Conservation (phyloP, 2,329 filamentous ascomycete species). For the Cryphonectria radicalis region DNA sequence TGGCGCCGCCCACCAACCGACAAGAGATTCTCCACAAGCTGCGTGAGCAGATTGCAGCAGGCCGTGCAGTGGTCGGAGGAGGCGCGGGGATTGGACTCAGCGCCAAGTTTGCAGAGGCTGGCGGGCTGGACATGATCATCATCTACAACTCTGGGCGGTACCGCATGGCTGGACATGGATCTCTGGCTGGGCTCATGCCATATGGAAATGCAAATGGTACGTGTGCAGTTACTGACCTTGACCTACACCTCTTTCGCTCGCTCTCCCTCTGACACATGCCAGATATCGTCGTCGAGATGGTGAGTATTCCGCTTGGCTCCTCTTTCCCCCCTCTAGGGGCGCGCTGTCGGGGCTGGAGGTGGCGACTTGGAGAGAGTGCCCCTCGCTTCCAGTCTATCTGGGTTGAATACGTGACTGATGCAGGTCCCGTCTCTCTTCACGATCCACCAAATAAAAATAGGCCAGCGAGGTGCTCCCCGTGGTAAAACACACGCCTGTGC, state of each 20-base stretch:
- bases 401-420: not conserved
- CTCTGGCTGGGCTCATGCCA: conserved; percentile 71
- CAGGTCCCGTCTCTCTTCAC: not conserved
- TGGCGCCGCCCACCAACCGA: conserved; percentile 62
- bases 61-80: conserved; percentile 67
- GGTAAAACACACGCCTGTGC: conserved; percentile 65
- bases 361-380: not conserved
- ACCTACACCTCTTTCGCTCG: not conserved
- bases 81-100: conserved; percentile 72
- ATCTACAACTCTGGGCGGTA: conserved; percentile 75
- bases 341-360: not conserved
- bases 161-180: conserved; percentile 73
- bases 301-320: conserved; percentile 32
- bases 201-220: conserved; percentile 67
- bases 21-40: conserved; percentile 60
- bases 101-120: conserved; percentile 71
- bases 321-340: too few relatives aligned
- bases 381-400: not conserved
- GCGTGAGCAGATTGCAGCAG: conserved; percentile 55
- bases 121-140: conserved; percentile 71
- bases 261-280: too few relatives aligned
- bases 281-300: conserved; percentile 71
- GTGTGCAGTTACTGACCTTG: not conserved
- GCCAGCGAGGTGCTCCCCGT: conserved; percentile 69
- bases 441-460: conserved; percentile 37